Evolutionary conservation across 2,329 filamentous ascomycete genomes (phyloP).

Genomic region (Ascochyta lentis): DNA sequence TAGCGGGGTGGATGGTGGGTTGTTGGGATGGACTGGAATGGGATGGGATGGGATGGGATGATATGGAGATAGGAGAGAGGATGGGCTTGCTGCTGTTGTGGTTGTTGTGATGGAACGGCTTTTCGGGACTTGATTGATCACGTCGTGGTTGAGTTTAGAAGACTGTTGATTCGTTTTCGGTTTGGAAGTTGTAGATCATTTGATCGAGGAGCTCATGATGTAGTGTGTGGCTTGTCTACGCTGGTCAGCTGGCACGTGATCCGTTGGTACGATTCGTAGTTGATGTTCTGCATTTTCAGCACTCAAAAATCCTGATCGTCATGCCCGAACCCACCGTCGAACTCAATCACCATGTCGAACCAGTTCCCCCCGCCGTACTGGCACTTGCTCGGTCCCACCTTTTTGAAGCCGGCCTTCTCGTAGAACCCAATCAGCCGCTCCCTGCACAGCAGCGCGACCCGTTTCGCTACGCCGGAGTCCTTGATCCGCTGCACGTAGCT

Average conservation of each 20-base stretch:
- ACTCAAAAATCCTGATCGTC: conserved; percentile 19
- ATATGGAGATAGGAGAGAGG: too few relatives aligned
- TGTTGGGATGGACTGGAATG: too few relatives aligned
- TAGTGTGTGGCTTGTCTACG: neutral
- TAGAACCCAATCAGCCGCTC: conserved; percentile 79
- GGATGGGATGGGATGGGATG: too few relatives aligned
- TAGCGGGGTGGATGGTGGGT: too few relatives aligned
- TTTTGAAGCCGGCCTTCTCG: conserved; percentile 73
- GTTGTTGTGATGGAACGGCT: too few relatives aligned
- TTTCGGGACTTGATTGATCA: too few relatives aligned
- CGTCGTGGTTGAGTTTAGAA: too few relatives aligned
- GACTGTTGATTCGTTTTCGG: too few relatives aligned
- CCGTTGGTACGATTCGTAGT: too few relatives aligned
- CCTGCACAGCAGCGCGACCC: conserved; percentile 78
- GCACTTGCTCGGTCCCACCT: conserved; percentile 71
- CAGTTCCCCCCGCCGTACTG: conserved; percentile 81
- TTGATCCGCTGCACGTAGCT: conserved; percentile 80
- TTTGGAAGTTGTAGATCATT: too few relatives aligned
- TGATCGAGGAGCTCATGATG: too few relatives aligned
- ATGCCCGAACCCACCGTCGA: conserved; percentile 24
- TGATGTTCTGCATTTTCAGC: neutral
- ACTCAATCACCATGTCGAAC: conserved; percentile 74
- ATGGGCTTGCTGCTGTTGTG: too few relatives aligned
- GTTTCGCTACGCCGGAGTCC: conserved; percentile 71
- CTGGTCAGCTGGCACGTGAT: neutral